Conservation (phyloP, 306 rosid genomes). For the Gynostemma pentaphyllum region DNA sequence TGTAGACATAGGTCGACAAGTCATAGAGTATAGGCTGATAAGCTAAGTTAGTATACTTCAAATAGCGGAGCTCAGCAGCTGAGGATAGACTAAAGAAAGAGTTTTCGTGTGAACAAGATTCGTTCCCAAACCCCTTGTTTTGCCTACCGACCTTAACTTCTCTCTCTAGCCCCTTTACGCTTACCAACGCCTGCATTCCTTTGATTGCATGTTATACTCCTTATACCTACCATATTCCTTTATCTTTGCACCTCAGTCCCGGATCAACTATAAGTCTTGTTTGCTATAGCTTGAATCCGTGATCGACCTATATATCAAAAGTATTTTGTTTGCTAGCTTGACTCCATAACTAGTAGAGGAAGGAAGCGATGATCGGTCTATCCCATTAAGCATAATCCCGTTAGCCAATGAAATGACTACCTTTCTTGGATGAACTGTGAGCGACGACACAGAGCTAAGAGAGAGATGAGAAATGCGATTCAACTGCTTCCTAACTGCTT, state of each 20-base stretch:
- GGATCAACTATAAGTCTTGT: not conserved
- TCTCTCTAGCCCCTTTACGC: not conserved
- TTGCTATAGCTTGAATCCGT: not conserved
- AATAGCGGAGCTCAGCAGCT: not conserved
- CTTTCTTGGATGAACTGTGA: not conserved
- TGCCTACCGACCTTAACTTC: not conserved
- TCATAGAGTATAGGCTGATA: not conserved
- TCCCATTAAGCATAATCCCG: not conserved
- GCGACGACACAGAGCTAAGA: not conserved
- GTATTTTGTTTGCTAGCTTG: not conserved
- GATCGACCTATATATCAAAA: not conserved
- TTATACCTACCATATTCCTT: not conserved
- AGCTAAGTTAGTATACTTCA: not conserved
- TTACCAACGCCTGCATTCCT: not conserved
- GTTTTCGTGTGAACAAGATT: not conserved
- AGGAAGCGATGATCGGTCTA: not conserved
- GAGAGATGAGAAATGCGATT: not conserved
- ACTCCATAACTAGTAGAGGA: no score
- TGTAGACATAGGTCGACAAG: not conserved
- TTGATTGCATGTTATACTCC: not conserved
- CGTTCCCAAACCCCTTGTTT: not conserved
- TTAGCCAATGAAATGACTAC: not conserved
- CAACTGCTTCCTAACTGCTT: not conserved
- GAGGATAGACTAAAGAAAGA: not conserved
- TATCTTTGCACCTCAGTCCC: not conserved